phyloP scores from a whole-genome alignment of 2,329 filamentous ascomycete genomes.

The Cercospora beticola region DNA sequence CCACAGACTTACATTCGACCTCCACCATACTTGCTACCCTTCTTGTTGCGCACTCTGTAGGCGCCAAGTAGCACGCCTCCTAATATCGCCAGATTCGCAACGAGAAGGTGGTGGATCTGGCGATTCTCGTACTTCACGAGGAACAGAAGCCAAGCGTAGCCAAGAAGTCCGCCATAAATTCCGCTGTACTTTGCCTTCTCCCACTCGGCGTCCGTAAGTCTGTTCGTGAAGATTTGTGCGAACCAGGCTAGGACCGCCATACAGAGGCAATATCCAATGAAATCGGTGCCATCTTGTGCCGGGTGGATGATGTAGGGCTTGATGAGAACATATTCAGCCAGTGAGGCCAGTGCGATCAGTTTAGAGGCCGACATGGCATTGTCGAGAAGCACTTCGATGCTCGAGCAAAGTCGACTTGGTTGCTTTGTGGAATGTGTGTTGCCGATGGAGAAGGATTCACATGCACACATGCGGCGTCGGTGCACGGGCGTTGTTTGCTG shows the following conservation, averaged over 20 bases:
- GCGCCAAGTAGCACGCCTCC: slow-evolving; percentile 17
- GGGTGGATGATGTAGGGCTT: slow-evolving; percentile 22
- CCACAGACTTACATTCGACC: slow-evolving; percentile 14
- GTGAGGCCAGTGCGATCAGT: slow-evolving; percentile 20
- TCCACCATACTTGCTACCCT: neutral
- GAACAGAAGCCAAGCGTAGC: slow-evolving; percentile 25
- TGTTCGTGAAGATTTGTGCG: slow-evolving; percentile 20
- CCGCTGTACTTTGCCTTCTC: slow-evolving; percentile 13
- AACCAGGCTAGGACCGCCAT: slow-evolving; percentile 22
- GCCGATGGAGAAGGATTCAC: neutral
- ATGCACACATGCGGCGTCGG: neutral
- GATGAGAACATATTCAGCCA: slow-evolving; percentile 23
- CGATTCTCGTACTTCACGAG: slow-evolving; percentile 15
- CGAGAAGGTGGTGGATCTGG: slow-evolving; percentile 22
- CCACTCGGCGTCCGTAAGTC: slow-evolving; percentile 13
- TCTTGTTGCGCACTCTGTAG: slow-evolving; percentile 12
- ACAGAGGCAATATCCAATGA: slow-evolving; percentile 21
- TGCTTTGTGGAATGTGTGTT: neutral
- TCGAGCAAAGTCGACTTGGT: neutral
- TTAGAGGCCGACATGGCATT: slow-evolving; percentile 17
- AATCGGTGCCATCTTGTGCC: slow-evolving; percentile 16
- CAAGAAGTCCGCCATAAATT: slow-evolving; percentile 17
- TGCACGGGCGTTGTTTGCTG: neutral
- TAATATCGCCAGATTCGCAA: slow-evolving; percentile 22
- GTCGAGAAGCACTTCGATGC: neutral